Conservation (phyloP, 2,329 filamentous ascomycete species). For the Byssothecium circinans region DNA sequence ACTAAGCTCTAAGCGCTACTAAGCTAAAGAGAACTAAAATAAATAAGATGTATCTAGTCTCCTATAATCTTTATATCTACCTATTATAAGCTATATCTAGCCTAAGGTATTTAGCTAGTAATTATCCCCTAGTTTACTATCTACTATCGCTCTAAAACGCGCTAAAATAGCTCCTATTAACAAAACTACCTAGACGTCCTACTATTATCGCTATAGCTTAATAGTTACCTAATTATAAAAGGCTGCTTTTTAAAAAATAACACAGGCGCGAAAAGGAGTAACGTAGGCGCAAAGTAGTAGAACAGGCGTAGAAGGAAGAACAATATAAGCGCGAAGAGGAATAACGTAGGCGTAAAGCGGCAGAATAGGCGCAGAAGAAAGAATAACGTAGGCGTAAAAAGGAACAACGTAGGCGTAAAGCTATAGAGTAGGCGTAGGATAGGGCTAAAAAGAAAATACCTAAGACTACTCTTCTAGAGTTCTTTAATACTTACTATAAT, state of each 20-base stretch:
- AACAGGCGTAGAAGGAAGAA: slow-evolving; percentile 4
- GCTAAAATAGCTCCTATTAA: slow-evolving; percentile 9
- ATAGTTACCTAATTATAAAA: slow-evolving; percentile 11
- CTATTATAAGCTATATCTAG: slow-evolving; percentile 13
- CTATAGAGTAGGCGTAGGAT: too few species aligned
- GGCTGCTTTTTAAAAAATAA: slow-evolving; percentile 10
- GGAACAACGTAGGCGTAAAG: too few species aligned
- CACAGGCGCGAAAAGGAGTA: slow-evolving; percentile 8
- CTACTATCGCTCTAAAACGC: slow-evolving; percentile 11
- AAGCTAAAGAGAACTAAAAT: slow-evolving; percentile 13
- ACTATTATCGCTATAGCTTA: slow-evolving; percentile 8
- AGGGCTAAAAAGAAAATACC: slow-evolving; percentile 10
- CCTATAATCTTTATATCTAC: slow-evolving; percentile 10
- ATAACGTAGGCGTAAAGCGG: neutral
- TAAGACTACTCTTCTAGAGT: slow-evolving; percentile 14
- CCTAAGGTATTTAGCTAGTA: slow-evolving; percentile 11
- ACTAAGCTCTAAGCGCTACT: slow-evolving; percentile 8
- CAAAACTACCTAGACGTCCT: slow-evolving; percentile 6
- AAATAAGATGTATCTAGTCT: slow-evolving; percentile 12
- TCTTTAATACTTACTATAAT: slow-evolving; percentile 13
- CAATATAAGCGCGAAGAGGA: slow-evolving; percentile 2
- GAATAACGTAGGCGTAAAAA: slow-evolving; percentile 8
- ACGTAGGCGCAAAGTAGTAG: slow-evolving; percentile 4
- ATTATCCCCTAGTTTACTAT: slow-evolving; percentile 8
- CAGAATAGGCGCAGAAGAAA: slow-evolving; percentile 3